Evolutionary conservation across 805 yeast species (phyloP).

Genomic region (Ogataea salicorniae): DNA sequence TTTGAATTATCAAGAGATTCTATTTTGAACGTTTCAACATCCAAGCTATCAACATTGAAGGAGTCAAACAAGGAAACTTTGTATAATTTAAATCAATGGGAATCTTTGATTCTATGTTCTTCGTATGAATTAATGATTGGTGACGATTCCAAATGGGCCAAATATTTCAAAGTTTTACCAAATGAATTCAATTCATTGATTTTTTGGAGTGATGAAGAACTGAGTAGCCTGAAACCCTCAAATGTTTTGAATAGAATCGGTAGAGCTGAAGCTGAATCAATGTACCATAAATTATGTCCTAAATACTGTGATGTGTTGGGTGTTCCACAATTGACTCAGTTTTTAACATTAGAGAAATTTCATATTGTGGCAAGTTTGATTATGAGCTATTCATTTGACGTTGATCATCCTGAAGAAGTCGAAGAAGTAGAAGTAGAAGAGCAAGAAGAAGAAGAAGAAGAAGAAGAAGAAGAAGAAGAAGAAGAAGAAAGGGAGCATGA

Average conservation of each 20-base stretch:
- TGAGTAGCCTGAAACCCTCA: conserved; percentile 60
- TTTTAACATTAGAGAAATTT: conserved; percentile 51
- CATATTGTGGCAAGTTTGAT: conserved; percentile 73
- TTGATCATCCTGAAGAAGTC: conserved; percentile 37
- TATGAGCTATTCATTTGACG: conserved; percentile 89
- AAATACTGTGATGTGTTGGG: conserved; percentile 35
- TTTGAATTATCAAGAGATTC: conserved; percentile 63
- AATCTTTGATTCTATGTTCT: conserved; percentile 63
- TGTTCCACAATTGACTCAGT: conserved; percentile 27
- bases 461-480: conserved; percentile 9
- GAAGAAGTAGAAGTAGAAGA: conserved; percentile 26
- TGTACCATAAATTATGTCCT: conserved; percentile 46
- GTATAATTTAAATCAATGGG: conserved; percentile 62
- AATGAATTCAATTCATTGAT: conserved; percentile 58
- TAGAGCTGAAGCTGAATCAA: conserved; percentile 53
- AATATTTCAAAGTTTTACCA: conserved; percentile 74
- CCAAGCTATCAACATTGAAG: conserved; percentile 35
- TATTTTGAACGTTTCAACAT: conserved; percentile 56
- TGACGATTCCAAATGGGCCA: conserved; percentile 53
- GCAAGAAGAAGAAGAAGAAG: conserved; percentile 15
- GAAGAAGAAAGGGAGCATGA: conserved; percentile 30
- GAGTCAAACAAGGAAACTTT: conserved; percentile 34
- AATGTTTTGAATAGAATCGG: conserved; percentile 69
- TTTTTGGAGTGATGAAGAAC: conserved; percentile 71
- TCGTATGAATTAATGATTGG: conserved; percentile 52